A percentile compares a stretch with the other conserved stretches of the same genome.
These are phyloP conservation scores for Plectosphaerella cucumerina DNA, from an alignment of 2,329 filamentous ascomycete genomes.

Conservation along the genomic window DNA sequence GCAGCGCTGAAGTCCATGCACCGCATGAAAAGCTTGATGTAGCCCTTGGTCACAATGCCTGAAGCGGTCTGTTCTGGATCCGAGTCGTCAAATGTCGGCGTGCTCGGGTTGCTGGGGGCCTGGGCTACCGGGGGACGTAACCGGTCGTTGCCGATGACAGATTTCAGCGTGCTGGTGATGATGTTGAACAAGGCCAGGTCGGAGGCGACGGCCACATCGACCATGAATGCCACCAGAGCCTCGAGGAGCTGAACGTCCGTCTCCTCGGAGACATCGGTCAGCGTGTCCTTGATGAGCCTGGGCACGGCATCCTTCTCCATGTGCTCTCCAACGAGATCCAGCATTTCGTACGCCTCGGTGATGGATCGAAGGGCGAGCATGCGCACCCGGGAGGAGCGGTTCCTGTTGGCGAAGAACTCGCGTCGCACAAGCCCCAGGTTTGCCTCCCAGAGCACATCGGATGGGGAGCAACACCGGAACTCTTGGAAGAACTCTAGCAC, in stretches of 20 bases:
- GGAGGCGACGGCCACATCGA: conserved; percentile 59
- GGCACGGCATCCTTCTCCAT: conserved; percentile 54
- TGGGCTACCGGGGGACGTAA: conserved; percentile 35
- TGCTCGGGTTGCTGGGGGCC: conserved; percentile 18
- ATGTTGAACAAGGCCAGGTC: conserved; percentile 55
- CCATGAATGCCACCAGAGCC: conserved; percentile 60
- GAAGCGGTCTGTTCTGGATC: conserved; percentile 47
- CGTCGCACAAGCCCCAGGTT: conserved; percentile 58
- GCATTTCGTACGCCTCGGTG: conserved; percentile 54
- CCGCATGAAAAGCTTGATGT: conserved; percentile 72
- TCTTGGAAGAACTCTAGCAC: conserved; percentile 66
- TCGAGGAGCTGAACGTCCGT: conserved; percentile 61
- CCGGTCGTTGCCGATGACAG: conserved; percentile 45
- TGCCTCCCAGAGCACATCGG: conserved; percentile 62
- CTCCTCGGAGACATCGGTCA: conserved; percentile 59
- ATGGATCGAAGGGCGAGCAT: conserved; percentile 58
- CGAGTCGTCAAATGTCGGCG: conserved; percentile 2
- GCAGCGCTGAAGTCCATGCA: conserved; percentile 61
- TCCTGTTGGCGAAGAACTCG: conserved; percentile 59
- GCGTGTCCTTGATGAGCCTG: conserved; percentile 56
- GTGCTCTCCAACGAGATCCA: conserved; percentile 50
- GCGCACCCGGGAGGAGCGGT: conserved; percentile 58
- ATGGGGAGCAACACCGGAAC: conserved; percentile 68
- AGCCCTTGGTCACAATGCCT: conserved; percentile 67
- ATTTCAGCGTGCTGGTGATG: conserved; percentile 48